Percentiles rank a stretch among this genome's conserved stretches.
These are phyloP conservation scores for Pyrus bretschneideri DNA, from an alignment of 306 rosid species.

Conservation along the genomic window DNA sequence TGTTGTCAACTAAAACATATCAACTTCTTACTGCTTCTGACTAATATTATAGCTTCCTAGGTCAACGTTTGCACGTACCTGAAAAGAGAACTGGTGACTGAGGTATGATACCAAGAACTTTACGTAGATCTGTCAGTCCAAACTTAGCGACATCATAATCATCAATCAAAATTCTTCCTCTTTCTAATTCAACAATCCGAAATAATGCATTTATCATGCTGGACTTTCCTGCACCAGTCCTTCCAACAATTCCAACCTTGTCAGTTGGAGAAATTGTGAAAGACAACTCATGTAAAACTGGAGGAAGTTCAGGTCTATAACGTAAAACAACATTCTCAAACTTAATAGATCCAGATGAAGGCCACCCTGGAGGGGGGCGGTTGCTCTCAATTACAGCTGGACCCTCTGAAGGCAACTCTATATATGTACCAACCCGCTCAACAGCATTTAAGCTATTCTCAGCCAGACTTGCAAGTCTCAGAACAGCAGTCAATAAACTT, in stretches of 20 bases:
- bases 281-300: slow-evolving; percentile 39
- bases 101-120: slow-evolving; percentile 46
- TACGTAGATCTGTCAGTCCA: slow-evolving; percentile 39
- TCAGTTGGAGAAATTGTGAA: slow-evolving; percentile 34
- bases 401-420: slow-evolving; percentile 73
- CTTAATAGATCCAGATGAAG: slow-evolving; percentile 35
- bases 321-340: slow-evolving; percentile 40
- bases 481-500: slow-evolving; percentile 65
- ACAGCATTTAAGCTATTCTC: slow-evolving; percentile 55
- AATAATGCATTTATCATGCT: slow-evolving; percentile 43
- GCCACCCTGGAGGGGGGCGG: slow-evolving; percentile 49
- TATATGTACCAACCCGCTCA: slow-evolving; percentile 75
- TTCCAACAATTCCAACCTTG: slow-evolving; percentile 48
- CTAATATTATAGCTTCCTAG: not conserved
- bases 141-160: slow-evolving; percentile 33
- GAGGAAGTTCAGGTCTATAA: slow-evolving; percentile 48
- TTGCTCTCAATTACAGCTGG: slow-evolving; percentile 31
- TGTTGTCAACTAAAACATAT: not conserved
- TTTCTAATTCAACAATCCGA: slow-evolving; percentile 43
- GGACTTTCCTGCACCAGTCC: slow-evolving; percentile 52
- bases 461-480: slow-evolving; percentile 62
- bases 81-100: slow-evolving; percentile 47
- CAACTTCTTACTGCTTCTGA: not conserved
- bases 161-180: slow-evolving; percentile 42
- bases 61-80: slow-evolving; percentile 11